phyloP scores from a whole-genome alignment of 208 protist species.

The Sergeia podlipaevii region DNA sequence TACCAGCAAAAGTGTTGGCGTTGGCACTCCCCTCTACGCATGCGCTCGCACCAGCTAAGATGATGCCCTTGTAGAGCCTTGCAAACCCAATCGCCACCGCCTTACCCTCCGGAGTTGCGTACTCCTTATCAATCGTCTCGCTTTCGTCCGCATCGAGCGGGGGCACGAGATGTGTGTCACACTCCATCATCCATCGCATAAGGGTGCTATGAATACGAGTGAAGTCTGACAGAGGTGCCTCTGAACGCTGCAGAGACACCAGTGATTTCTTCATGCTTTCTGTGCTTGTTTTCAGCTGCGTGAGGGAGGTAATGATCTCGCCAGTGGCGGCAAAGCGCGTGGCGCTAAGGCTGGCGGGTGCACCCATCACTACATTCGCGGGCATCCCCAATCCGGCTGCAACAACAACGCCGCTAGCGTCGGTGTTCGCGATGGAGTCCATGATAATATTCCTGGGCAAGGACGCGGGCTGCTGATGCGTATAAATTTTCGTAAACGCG shows the following conservation, averaged over 20 bases:
- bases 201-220: slow-evolving; percentile 43
- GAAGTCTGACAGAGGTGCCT: slow-evolving; percentile 61
- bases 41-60: no score
- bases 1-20: no score
- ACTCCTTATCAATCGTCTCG: slow-evolving; percentile 49
- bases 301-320: slow-evolving; percentile 4
- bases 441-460: no score
- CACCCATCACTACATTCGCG: neutral
- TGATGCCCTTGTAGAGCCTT: no score
- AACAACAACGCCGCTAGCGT: no score
- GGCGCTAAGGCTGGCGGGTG: neutral
- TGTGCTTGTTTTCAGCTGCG: slow-evolving; percentile 30
- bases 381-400: neutral
- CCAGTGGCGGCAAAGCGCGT: neutral
- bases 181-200: slow-evolving; percentile 41
- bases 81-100: slow-evolving; percentile 57
- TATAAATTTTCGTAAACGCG: no score
- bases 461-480: no score
- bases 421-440: no score
- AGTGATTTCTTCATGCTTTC: slow-evolving; percentile 34
- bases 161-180: slow-evolving; percentile 9
- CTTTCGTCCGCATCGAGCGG: slow-evolving; percentile 26
- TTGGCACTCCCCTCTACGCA: no score
- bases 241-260: slow-evolving; percentile 20
- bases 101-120: slow-evolving; percentile 62